Conservation (phyloP, 2,329 filamentous ascomycete species). For the Xylaria sp. region DNA sequence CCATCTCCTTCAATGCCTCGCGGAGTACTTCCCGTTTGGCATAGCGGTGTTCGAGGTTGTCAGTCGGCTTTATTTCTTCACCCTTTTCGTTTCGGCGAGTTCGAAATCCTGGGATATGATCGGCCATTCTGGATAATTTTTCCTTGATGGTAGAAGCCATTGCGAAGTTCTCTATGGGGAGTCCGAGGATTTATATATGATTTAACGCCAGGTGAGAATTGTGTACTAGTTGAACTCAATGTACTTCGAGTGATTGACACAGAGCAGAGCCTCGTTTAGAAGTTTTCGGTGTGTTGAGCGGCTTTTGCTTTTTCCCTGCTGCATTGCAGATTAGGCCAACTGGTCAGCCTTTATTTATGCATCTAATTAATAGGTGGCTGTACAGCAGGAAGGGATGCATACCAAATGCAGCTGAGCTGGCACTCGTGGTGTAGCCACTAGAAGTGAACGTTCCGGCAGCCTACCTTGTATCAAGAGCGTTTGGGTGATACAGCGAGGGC, state of each 20-base stretch:
- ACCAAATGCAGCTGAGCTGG: neutral
- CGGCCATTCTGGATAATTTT: neutral
- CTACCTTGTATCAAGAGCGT: neutral
- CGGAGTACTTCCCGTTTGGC: neutral
- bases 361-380: neutral
- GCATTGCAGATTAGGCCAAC: neutral
- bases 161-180: neutral
- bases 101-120: slow-evolving; percentile 14
- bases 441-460: neutral
- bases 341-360: neutral
- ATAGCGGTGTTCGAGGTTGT: slow-evolving; percentile 10
- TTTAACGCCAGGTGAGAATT: neutral
- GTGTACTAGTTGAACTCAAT: neutral
- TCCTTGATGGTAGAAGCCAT: slow-evolving; percentile 14
- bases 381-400: neutral
- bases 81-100: neutral
- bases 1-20: neutral
- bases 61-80: neutral
- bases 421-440: neutral
- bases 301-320: neutral
- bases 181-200: neutral
- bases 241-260: neutral
- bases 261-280: neutral
- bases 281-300: neutral
- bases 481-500: neutral